These are phyloP conservation scores for Lachnellula subtilissima DNA, from an alignment of 2,329 filamentous ascomycete genomes.

Conservation along the genomic window DNA sequence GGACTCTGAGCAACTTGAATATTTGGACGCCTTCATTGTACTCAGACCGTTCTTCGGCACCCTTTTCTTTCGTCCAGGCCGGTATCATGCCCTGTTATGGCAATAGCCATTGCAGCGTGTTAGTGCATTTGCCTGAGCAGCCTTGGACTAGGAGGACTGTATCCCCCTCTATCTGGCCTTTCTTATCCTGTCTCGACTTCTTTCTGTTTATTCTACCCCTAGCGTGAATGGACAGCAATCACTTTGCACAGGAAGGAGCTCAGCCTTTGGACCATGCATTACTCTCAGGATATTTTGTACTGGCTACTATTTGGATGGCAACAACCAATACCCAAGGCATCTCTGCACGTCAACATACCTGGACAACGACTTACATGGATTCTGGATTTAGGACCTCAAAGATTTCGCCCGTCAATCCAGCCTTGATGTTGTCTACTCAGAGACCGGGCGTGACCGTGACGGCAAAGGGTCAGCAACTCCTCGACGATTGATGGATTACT, in stretches of 20 bases:
- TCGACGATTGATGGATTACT: neutral
- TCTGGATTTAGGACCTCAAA: conserved; percentile 93
- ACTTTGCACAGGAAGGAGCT: conserved; percentile 24
- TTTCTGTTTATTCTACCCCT: conserved; percentile 28
- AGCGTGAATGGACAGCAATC: conserved; percentile 26
- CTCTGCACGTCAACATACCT: conserved; percentile 28
- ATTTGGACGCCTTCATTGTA: conserved; percentile 31
- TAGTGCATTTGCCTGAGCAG: conserved; percentile 34
- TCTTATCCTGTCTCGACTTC: conserved; percentile 30
- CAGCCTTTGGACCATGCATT: conserved; percentile 27
- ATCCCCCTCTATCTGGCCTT: conserved; percentile 25
- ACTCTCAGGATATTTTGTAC: conserved; percentile 23
- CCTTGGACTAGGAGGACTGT: conserved; percentile 27
- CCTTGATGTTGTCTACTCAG: conserved; percentile 96
- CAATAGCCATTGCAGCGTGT: conserved; percentile 25
- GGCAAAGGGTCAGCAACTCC: conserved; percentile 72
- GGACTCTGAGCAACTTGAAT: conserved; percentile 31
- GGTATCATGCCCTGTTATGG: conserved; percentile 27
- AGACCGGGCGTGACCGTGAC: conserved; percentile 87
- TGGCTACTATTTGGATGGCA: conserved; percentile 29
- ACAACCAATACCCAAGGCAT: conserved; percentile 26
- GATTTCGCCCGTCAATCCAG: conserved; percentile 97
- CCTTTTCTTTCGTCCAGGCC: conserved; percentile 27
- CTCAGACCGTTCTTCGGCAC: conserved; percentile 20
- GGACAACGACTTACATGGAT: conserved; percentile 69